Base-by-base conservation (phyloP, 371 early-diverging fungal species). In the Mycotypha africana region DNA sequence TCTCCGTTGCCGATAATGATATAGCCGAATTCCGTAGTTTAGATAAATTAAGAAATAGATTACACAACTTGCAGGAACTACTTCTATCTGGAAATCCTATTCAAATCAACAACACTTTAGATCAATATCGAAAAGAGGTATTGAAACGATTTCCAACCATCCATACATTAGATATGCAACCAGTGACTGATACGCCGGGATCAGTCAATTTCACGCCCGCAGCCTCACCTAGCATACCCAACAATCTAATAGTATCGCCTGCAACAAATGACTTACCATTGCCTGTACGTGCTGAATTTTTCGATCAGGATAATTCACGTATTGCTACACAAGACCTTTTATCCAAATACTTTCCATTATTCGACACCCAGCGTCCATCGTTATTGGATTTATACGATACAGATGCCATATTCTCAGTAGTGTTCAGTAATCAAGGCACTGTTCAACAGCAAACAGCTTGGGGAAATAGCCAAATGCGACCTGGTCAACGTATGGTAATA, bases 1-100 rank as follows among this genome's bases (percentile, higher is more conserved):
- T 84, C 15, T 82, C 81, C 1, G 61, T 84, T 26, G 59, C 70
- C 40, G 74, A 79, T 38, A 84, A 84, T 32, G 56, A 64, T 12
- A 65, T 84, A 42, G 55, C 58, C 8, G 58, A 65, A 6, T 76
- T 63, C 52, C 49, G 66, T 14, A 63, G 68, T n/a, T 30, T 84
- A 7, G 79, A 80, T 45, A 49, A 57, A 23, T 38, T 82, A 7
- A 38, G 57, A 3, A 56, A 56, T 9, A 67, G 67, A 45, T 49
- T 79, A 14, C 42, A 44, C 4, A 43, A 64, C 1, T 49, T 82
- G 40, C 63, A 63, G 16, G 81, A 82, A 49, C 48, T 84, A 3
- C 34, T 80, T 16, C 50, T 82, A 21, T 35, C 47, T 1, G 78
- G 79, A 17, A 84, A 82, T 44, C 80, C 85, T 2, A 51, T 84